Base-by-base conservation (phyloP, 2,329 filamentous ascomycete genomes). In the Rugonectria rugulosa region DNA sequence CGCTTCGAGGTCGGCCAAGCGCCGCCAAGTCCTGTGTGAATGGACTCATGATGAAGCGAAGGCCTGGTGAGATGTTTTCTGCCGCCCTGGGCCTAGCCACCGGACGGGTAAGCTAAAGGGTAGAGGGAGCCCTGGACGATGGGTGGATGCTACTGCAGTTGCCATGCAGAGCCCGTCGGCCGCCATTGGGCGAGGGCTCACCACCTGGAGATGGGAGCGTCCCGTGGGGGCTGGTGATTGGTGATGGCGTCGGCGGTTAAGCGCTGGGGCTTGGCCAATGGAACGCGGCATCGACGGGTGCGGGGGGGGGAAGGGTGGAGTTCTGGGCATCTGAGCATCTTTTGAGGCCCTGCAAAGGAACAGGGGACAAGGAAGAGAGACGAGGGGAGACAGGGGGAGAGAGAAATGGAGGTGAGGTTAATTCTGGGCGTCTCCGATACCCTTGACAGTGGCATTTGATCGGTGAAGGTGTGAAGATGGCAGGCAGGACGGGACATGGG, bases 221-320 rank as follows among this genome's bases (percentile, higher is more conserved):
- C 26, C 58, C 60, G 59, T 52, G 55, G 57, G 48, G 54, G 63
- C 62, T 65, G 59, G 63, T 69, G 64, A 70, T 69, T 72, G 64
- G 70, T 53, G 63, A 63, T 51, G 50, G 41, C 66, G 45, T 71
- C 70, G 75, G 76, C 76, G 76, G 76, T 69, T 78, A 77, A 66
- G 72, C 64, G 57, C 47, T 36, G 51, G 36, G 56, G 44, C 45
- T 37, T 23, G 57, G 54, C 75, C 74, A 76, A 77, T 76, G 54
- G 70, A 51, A 49, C 42, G 40, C 32, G 65, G 64, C 64, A 52
- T 63, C 68, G 62, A 65, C 32, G 40, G 45, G 55, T 47, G 40
- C 52, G 43, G 55, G 41, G 36, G n/a, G n/a, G n/a, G n/a, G n/a
- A n/a, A n/a, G n/a, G n/a, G n/a, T n/a, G n/a, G n/a, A 20, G 17